Conservation (phyloP, 495 filamentous ascomycete genomes). For the Talaromyces proteolyticus region DNA sequence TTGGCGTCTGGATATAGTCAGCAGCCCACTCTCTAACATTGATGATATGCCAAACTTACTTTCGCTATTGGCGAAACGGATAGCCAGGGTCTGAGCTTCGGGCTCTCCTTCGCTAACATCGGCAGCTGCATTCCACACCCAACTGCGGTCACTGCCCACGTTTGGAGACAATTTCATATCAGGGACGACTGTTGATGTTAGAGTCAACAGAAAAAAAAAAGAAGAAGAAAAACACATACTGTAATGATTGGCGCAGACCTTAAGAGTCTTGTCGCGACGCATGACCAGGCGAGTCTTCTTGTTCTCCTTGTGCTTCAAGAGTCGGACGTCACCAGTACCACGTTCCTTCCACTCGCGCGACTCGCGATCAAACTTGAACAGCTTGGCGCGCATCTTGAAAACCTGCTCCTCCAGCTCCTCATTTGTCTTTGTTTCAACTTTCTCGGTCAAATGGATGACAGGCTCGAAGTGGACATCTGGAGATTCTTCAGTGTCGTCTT, state of each 20-base stretch:
- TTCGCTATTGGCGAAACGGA: constrained; percentile 96
- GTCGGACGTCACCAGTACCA: constrained; percentile 90
- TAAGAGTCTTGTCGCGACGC: constrained; percentile 98
- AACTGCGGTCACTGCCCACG: constrained; percentile 94
- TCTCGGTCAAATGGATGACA: constrained; percentile 88
- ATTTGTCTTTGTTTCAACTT: constrained; percentile 95
- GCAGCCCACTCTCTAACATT: neutral
- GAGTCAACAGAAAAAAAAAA: neutral
- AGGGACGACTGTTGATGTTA: constrained; percentile 65
- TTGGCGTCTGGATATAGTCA: constrained; percentile 70
- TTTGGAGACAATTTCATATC: constrained; percentile 99
- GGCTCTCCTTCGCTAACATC: constrained; percentile 98
- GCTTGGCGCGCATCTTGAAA: constrained; percentile 99
- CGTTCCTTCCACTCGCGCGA: constrained; percentile 98
- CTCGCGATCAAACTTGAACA: constrained; percentile 94
- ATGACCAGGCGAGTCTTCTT: constrained; percentile 97
- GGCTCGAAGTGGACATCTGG: constrained; percentile 96
- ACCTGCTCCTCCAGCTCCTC: constrained; percentile 95
- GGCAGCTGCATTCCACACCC: constrained; percentile 98
- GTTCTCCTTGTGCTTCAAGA: constrained; percentile 98
- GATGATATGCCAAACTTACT: constrained; percentile 52
- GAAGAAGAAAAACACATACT: constrained; percentile 51
- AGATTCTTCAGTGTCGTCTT: constrained; percentile 65
- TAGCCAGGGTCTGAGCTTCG: constrained; percentile 91
- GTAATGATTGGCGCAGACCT: constrained; percentile 99